Conservation (phyloP, 495 filamentous ascomycete species). For the Trichoderma erinaceum region DNA sequence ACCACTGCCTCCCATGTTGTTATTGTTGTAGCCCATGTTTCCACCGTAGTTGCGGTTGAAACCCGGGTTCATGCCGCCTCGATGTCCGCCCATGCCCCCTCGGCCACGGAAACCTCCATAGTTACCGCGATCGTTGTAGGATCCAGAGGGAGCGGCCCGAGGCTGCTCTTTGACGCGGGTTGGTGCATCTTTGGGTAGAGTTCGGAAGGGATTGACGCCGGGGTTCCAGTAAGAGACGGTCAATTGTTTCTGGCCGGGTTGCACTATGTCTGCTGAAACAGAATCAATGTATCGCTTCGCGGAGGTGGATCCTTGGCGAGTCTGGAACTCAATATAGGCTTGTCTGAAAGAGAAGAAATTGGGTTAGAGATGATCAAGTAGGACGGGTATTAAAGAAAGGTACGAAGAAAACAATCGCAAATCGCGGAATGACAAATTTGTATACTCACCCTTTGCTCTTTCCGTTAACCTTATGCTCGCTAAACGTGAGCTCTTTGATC, state of each 20-base stretch:
- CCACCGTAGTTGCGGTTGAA: constrained; percentile 35
- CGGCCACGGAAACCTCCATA: constrained; percentile 33
- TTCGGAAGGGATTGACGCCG: constrained; percentile 79
- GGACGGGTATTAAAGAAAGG: constrained; percentile 1
- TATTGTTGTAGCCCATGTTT: constrained; percentile 36
- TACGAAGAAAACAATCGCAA: neutral
- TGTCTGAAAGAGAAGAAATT: constrained; percentile 50
- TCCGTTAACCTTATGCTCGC: constrained; percentile 96
- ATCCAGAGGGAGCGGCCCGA: constrained; percentile 39
- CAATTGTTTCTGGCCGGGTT: constrained; percentile 58
- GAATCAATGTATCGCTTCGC: constrained; percentile 75
- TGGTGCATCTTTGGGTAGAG: constrained; percentile 84
- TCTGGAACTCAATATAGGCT: constrained; percentile 81
- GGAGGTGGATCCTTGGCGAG: constrained; percentile 78
- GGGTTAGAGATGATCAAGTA: constrained; percentile 16
- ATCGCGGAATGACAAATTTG: neutral
- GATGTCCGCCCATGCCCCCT: constrained; percentile 27
- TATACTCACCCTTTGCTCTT: constrained; percentile 90
- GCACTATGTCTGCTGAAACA: constrained; percentile 34
- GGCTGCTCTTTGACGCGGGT: constrained; percentile 63
- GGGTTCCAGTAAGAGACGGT: constrained; percentile 71
- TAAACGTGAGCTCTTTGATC: constrained; percentile 89
- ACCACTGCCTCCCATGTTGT: constrained; percentile 34
- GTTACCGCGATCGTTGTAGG: constrained; percentile 35
- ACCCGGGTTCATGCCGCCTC: constrained; percentile 22